Base-by-base conservation (phyloP, 495 filamentous ascomycete species). In the Aspergillus panamensis region DNA sequence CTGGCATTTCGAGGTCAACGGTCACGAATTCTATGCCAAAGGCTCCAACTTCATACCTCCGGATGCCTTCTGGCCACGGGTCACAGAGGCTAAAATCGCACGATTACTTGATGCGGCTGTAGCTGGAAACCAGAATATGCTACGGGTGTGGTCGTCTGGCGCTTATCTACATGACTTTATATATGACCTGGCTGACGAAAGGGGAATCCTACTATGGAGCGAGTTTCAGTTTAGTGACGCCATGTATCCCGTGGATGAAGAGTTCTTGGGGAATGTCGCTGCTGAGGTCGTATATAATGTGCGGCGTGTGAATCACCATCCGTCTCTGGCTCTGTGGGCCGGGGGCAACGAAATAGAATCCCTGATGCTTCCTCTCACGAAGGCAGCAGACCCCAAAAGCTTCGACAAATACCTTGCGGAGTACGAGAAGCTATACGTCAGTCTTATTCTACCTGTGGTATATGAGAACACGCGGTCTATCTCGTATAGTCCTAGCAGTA, bases 1-100 rank as follows among this genome's bases (percentile, higher is more conserved):
- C 59, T 88, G 84, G 80, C 84, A 87, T 62, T 88, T 88, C 57
- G 84, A 87, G 63, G 74, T 87, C 42, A 88, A 88, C 52, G 85
- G 85, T 6, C 79, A 83, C 50, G 81, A 84, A 20, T 87, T 88
- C 60, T 88, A 86, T 60, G 84, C 82, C 1, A 87, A 88, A 57
- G 84, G 84, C 14, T 83, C 79, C 30, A 87, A 87, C 50, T 79
- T 87, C 52, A 86, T 88, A 56, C 85, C 85, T 0, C 82, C 84
- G 6, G 85, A 87, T 62, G 75, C 78, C 0, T 88, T 89, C 66
- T 88, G 84, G 85, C 79, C 84, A 0, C 73, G 84, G 9, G 82
- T 87, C 7, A 87, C 84, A 0, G 69, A 77, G 37, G 66, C 66
- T 1, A 76, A 71, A 35, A 81, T 87, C 65, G 67, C 74, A 31